Percentiles rank a stretch among this genome's conserved stretches.
Conservation (phyloP, 2,329 filamentous ascomycete genomes). For the Ophioceras dolichostomum region DNA sequence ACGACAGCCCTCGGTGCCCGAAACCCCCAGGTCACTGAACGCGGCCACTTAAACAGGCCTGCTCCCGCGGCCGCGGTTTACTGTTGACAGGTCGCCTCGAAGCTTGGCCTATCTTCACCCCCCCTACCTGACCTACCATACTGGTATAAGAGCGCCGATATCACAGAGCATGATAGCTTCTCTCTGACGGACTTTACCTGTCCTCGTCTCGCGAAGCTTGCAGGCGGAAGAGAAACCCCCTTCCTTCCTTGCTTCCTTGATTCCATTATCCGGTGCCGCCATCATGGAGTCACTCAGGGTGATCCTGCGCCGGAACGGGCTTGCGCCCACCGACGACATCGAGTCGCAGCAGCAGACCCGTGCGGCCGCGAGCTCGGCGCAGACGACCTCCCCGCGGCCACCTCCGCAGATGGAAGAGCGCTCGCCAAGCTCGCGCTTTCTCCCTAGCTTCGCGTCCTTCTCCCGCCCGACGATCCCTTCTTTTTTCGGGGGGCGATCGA, state of each 20-base stretch:
- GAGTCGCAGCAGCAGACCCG: slow-evolving; percentile 7
- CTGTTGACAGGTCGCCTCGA: too few species aligned
- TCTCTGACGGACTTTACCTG: too few species aligned
- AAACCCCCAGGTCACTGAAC: neutral
- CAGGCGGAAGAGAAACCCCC: too few species aligned
- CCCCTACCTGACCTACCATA: too few species aligned
- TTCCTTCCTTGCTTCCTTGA: too few species aligned
- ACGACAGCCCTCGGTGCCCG: neutral
- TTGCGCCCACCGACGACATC: slow-evolving; percentile 8
- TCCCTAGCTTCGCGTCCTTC: slow-evolving; percentile 13
- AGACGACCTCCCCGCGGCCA: slow-evolving; percentile 1
- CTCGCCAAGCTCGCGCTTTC: slow-evolving; percentile 9
- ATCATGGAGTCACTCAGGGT: slow-evolving; percentile 6
- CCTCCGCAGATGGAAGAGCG: slow-evolving; percentile 16
- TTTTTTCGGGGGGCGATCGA: slow-evolving; percentile 11
- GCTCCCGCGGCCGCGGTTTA: neutral
- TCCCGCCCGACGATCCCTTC: slow-evolving; percentile 16
- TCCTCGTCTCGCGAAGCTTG: too few species aligned
- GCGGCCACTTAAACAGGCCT: neutral
- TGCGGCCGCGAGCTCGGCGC: slow-evolving; percentile 7
- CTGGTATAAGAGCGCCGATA: too few species aligned
- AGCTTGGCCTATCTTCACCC: too few species aligned
- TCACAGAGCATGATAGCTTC: too few species aligned
- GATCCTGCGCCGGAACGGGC: slow-evolving; percentile 7
- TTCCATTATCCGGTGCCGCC: too few species aligned